phyloP scores from a whole-genome alignment of 345 rosid genomes.

The Heritiera littoralis region DNA sequence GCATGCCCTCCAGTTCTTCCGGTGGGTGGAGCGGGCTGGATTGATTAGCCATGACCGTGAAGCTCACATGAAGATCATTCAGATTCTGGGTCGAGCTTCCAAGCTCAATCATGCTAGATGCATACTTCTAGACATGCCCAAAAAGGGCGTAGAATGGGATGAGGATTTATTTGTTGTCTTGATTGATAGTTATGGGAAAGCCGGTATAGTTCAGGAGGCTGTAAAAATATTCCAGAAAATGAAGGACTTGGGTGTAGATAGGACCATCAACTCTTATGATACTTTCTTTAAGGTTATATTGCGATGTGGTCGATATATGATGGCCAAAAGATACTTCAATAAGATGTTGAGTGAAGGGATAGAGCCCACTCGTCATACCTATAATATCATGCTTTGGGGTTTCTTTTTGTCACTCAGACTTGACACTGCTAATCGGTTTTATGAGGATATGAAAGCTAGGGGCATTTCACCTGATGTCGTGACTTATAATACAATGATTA shows the following conservation, averaged over 20 bases:
- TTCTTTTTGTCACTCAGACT: slow-evolving; percentile 73
- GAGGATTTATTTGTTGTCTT: slow-evolving; percentile 73
- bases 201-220: slow-evolving; percentile 87
- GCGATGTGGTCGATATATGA: slow-evolving; percentile 83
- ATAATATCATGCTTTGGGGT: slow-evolving; percentile 85
- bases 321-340: slow-evolving; percentile 87
- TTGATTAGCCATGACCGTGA: slow-evolving; percentile 71
- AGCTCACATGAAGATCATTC: slow-evolving; percentile 72
- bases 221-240: slow-evolving; percentile 74
- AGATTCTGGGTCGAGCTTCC: slow-evolving; percentile 66
- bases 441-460: slow-evolving; percentile 71
- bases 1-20: slow-evolving; percentile 90
- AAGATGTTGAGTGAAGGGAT: slow-evolving; percentile 76
- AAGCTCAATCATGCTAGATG: slow-evolving; percentile 88
- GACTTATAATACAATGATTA: slow-evolving; percentile 77
- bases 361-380: slow-evolving; percentile 74
- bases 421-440: slow-evolving; percentile 73
- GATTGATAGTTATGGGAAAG: slow-evolving; percentile 79
- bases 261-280: slow-evolving; percentile 73
- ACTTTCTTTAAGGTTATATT: slow-evolving; percentile 72
- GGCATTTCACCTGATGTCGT: slow-evolving; percentile 68
- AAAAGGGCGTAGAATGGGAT: slow-evolving; percentile 78
- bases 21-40: slow-evolving; percentile 92
- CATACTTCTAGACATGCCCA: slow-evolving; percentile 83
- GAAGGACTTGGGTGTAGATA: slow-evolving; percentile 77